Percentiles rank a stretch among this genome's conserved stretches.
These are phyloP conservation scores for Seiridium cupressi DNA, from an alignment of 2,329 filamentous ascomycete species.

Conservation along the genomic window DNA sequence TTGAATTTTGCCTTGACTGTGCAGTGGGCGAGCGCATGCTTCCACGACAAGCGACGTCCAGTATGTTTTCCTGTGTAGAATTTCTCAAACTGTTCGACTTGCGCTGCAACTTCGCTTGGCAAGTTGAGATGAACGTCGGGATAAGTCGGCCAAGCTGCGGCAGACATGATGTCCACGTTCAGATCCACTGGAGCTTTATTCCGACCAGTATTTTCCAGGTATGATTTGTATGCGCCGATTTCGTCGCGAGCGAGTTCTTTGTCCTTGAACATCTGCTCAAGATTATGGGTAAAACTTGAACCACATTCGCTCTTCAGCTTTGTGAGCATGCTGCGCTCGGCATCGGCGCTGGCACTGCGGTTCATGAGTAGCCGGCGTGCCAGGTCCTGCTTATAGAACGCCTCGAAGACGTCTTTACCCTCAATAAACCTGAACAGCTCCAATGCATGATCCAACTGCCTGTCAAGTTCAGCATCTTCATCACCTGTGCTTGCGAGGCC, in stretches of 20 bases:
- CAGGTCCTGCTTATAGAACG: constrained; percentile 98
- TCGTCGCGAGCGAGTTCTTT: constrained; percentile 91
- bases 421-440: constrained; percentile 97
- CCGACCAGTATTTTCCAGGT: constrained; percentile 46
- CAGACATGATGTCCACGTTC: constrained; percentile 85
- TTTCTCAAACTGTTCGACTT: constrained; percentile 76
- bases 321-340: constrained; percentile 91
- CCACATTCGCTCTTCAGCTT: constrained; percentile 93
- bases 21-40: constrained; percentile 89
- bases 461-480: constrained; percentile 88
- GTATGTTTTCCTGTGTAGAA: constrained; percentile 91
- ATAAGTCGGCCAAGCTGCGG: constrained; percentile 91
- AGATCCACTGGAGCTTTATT: constrained; percentile 63
- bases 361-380: constrained; percentile 87
- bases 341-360: constrained; percentile 89
- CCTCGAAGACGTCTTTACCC: constrained; percentile 96
- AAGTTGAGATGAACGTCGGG: constrained; percentile 71
- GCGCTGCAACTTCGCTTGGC: constrained; percentile 70
- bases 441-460: constrained; percentile 86
- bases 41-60: constrained; percentile 85
- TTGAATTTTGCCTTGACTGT: constrained; percentile 79
- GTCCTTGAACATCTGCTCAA: constrained; percentile 99
- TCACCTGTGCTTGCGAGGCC: constrained; percentile 70
- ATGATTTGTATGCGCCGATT: constrained; percentile 82
- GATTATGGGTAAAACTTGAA: constrained; percentile 89